A percentile compares a stretch with the other conserved stretches of the same genome.
These are phyloP conservation scores for Ananas comosus DNA, from an alignment of 176 grass and related monocot species.

Conservation along the genomic window DNA sequence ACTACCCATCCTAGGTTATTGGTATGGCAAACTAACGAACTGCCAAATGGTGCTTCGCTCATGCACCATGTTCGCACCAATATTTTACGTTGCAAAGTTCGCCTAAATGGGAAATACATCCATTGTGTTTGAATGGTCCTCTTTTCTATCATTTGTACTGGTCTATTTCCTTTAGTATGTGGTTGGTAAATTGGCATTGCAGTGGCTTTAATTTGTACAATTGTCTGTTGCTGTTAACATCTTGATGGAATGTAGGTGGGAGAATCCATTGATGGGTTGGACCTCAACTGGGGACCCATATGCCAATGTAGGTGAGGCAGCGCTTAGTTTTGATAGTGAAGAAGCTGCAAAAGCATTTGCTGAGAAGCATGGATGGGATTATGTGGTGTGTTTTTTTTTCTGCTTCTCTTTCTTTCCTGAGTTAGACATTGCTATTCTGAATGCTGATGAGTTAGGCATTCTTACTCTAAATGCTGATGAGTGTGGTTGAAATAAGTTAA, in stretches of 20 bases:
- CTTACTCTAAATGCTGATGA: not conserved
- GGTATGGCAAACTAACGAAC: no score
- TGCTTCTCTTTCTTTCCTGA: not conserved
- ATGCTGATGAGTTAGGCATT: constrained; percentile 17
- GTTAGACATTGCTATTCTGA: constrained; percentile 8
- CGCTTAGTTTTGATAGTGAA: constrained; percentile 59
- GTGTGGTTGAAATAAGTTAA: not conserved
- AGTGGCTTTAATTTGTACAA: not conserved
- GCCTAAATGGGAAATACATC: not conserved
- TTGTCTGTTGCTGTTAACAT: not conserved
- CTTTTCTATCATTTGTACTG: not conserved
- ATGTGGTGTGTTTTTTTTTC: constrained; percentile 47
- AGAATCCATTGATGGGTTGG: constrained; percentile 99
- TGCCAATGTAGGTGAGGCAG: constrained; percentile 91
- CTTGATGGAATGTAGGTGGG: constrained; percentile 63
- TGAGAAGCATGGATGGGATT: constrained; percentile 93
- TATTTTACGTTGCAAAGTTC: no score
- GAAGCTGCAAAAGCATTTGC: constrained; percentile 83
- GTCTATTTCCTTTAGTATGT: not conserved
- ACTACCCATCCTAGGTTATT: no score
- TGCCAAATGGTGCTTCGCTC: no score
- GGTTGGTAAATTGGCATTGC: not conserved
- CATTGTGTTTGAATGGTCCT: no score
- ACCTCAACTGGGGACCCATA: constrained; percentile 98
- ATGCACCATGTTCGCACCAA: no score